Conservation (phyloP, 352 stramenopile genomes). For the Phytophthora idaei region DNA sequence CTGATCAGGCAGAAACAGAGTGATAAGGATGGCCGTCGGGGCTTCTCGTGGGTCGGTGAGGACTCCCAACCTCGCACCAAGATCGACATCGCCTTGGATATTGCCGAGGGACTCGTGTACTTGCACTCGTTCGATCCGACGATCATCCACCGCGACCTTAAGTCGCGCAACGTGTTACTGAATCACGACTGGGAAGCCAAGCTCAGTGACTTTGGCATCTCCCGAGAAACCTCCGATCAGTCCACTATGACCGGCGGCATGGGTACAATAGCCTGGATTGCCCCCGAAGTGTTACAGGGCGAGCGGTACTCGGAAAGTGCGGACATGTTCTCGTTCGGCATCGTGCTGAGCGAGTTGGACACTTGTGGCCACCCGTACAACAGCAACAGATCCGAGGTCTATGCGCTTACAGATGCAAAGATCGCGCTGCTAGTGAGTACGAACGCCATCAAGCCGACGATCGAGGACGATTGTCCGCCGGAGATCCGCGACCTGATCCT, state of each 20-base stretch:
- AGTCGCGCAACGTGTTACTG: constrained; percentile 53
- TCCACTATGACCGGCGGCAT: constrained; percentile 50
- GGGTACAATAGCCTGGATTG: constrained; percentile 65
- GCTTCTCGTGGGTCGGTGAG: constrained; percentile 35
- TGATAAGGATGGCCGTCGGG: constrained; percentile 37
- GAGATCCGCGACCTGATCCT: constrained; percentile 49
- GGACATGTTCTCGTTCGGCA: constrained; percentile 77
- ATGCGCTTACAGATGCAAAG: constrained; percentile 39
- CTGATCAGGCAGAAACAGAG: constrained; percentile 31
- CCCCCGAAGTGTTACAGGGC: constrained; percentile 66
- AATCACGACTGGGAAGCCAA: constrained; percentile 47
- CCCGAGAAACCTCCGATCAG: constrained; percentile 28
- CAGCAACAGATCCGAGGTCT: constrained; percentile 24
- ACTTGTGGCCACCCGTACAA: constrained; percentile 47
- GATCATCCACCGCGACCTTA: constrained; percentile 61
- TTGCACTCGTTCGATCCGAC: constrained; percentile 49
- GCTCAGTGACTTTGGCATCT: constrained; percentile 65
- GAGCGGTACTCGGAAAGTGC: constrained; percentile 61
- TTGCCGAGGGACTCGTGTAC: constrained; percentile 51
- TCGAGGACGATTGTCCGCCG: constrained; percentile 49
- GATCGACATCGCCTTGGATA: constrained; percentile 38
- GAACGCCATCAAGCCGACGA: constrained; percentile 50
- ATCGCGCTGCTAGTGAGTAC: constrained; percentile 59
- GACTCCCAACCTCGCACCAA: constrained; percentile 36
- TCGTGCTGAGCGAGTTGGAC: constrained; percentile 57